These are phyloP conservation scores for Colletotrichum falcatum DNA, from an alignment of 2,329 filamentous ascomycete genomes.

Conservation along the genomic window DNA sequence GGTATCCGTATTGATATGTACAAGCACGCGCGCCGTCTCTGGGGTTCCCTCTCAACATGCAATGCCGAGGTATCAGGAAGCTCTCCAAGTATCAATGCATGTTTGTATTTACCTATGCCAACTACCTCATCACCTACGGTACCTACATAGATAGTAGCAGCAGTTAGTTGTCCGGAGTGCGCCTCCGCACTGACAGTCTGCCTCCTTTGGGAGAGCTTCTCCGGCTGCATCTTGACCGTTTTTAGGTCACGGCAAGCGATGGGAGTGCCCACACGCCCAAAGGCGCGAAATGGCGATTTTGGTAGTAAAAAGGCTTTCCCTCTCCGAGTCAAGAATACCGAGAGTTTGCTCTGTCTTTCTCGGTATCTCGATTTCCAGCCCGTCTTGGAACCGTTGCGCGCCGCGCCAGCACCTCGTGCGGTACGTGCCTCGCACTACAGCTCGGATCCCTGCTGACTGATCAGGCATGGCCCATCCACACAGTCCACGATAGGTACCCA, in stretches of 20 bases:
- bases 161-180: too few relatives aligned
- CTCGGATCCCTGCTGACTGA: conserved; percentile 29
- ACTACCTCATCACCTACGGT: too few relatives aligned
- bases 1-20: accelerated
- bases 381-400: background rate
- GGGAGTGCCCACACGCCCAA: conserved; percentile 1
- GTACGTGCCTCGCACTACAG: conserved; percentile 16
- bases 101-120: too few relatives aligned
- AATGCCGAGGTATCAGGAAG: conserved; percentile 31
- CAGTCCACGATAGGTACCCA: too few relatives aligned
- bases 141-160: too few relatives aligned
- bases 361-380: background rate
- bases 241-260: background rate
- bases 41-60: conserved; percentile 5
- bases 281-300: background rate
- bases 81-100: too few relatives aligned
- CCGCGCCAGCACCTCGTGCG: background rate
- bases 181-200: background rate
- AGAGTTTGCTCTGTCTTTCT: background rate
- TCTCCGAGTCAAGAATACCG: background rate
- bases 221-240: background rate
- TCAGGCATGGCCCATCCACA: too few relatives aligned
- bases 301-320: background rate
- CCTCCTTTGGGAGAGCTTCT: background rate
- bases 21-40: background rate